phyloP scores from a whole-genome alignment of 805 yeast genomes.

The Lipomyces yamadae region DNA sequence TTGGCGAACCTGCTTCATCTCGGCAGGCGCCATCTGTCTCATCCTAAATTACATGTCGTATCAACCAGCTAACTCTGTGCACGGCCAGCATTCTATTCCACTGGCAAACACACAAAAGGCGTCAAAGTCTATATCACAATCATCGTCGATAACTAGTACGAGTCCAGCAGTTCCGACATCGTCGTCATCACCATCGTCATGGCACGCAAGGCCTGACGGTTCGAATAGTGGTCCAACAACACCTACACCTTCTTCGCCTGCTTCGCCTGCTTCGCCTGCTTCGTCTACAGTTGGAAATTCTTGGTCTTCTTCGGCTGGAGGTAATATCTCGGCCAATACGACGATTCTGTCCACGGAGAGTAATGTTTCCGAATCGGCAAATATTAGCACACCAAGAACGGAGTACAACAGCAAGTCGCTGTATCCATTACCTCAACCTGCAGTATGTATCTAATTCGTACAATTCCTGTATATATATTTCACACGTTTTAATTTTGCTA shows the following conservation, averaged over 20 bases:
- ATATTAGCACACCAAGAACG: neutral
- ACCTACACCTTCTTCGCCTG: constrained; percentile 1
- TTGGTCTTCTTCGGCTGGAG: constrained; percentile 2
- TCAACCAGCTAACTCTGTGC: neutral
- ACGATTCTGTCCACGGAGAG: neutral
- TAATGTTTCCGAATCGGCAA: neutral
- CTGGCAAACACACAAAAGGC: neutral
- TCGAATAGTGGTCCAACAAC: neutral
- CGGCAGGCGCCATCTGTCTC: neutral
- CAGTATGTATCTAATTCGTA: neutral
- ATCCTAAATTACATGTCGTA: neutral
- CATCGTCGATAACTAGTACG: neutral
- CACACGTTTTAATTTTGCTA: neutral
- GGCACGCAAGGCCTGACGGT: neutral
- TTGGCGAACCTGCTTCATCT: neutral
- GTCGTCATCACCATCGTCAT: neutral
- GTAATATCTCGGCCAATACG: constrained; percentile 3
- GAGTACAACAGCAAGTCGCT: neutral
- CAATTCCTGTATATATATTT: neutral
- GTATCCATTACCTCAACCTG: neutral
- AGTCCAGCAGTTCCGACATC: neutral
- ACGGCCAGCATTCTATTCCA: neutral
- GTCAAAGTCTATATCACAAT: neutral
- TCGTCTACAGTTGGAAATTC: constrained; percentile 1
- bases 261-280: constrained; percentile 1